A percentile compares a stretch with the other conserved stretches of the same genome.
phyloP scores from a whole-genome alignment of 306 rosid species.

The Pyrus pyrifolia region DNA sequence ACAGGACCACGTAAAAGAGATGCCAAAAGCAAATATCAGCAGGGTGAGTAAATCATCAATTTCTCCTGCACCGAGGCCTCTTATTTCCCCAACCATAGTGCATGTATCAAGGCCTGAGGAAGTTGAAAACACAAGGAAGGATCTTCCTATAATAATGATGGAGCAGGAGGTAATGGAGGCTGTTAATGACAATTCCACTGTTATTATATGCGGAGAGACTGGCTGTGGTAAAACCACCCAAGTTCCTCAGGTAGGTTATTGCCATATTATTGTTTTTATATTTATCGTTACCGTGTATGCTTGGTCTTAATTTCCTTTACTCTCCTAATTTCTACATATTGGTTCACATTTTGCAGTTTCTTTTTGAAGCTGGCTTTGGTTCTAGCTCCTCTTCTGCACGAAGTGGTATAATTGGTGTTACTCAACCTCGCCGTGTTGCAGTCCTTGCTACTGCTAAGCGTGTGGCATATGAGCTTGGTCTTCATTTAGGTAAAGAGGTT shows the following conservation, averaged over 20 bases:
- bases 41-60: constrained; percentile 20
- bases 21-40: constrained; percentile 15
- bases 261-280: neutral
- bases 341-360: constrained; percentile 40
- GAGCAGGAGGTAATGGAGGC: constrained; percentile 99
- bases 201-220: constrained; percentile 94
- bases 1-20: constrained; percentile 38
- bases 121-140: constrained; percentile 67
- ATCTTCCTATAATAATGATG: constrained; percentile 96
- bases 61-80: constrained; percentile 21
- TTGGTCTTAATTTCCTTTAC: neutral
- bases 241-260: constrained; percentile 77
- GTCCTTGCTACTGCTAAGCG: constrained; percentile 92
- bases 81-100: constrained; percentile 55
- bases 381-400: constrained; percentile 38
- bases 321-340: constrained; percentile 3
- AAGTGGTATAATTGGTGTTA: constrained; percentile 73
- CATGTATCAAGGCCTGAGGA: constrained; percentile 68
- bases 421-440: constrained; percentile 96
- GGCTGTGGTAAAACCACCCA: constrained; percentile 99
- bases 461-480: constrained; percentile 84
- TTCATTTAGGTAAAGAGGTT: constrained; percentile 68
- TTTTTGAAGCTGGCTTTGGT: constrained; percentile 89
- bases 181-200: constrained; percentile 54
- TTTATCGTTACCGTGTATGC: neutral